Conservation (phyloP, 805 yeast genomes). For the Sugiyamaella americana region DNA sequence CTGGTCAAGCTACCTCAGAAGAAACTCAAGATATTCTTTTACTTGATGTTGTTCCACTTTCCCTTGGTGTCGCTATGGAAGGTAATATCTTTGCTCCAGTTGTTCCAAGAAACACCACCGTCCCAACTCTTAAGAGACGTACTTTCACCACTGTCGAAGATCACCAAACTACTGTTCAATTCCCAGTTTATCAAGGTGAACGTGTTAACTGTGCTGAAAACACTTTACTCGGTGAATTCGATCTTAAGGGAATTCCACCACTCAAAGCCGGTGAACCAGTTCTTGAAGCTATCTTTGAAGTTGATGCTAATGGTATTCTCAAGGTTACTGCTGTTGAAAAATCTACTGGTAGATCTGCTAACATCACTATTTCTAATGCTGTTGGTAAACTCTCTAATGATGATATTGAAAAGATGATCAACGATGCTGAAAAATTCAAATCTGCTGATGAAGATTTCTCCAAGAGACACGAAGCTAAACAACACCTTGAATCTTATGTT, state of each 20-base stretch:
- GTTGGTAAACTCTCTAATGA: constrained; percentile 96
- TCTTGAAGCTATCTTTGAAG: constrained; percentile 97
- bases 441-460: constrained; percentile 98
- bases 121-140: constrained; percentile 98
- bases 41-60: constrained; percentile 96
- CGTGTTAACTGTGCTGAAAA: constrained; percentile 98
- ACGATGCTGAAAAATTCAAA: constrained; percentile 99
- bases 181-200: constrained; percentile 99
- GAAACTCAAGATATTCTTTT: constrained; percentile 93
- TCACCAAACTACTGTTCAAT: constrained; percentile 97
- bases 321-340: constrained; percentile 98
- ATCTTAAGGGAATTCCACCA: constrained; percentile 96
- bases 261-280: constrained; percentile 99
- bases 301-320: constrained; percentile 99
- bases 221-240: constrained; percentile 97
- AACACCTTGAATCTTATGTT: constrained; percentile 98
- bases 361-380: constrained; percentile 98
- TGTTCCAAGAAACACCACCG: constrained; percentile 99
- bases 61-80: constrained; percentile 99
- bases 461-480: constrained; percentile 98
- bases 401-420: constrained; percentile 97
- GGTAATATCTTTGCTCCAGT: constrained; percentile 99
- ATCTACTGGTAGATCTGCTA: constrained; percentile 97
- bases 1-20: constrained; percentile 84
- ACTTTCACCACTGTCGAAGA: constrained; percentile 98